A percentile compares a stretch with the other conserved stretches of the same genome.
Evolutionary conservation across 805 yeast genomes (phyloP).

Genomic region (Maudiozyma barnettii): DNA sequence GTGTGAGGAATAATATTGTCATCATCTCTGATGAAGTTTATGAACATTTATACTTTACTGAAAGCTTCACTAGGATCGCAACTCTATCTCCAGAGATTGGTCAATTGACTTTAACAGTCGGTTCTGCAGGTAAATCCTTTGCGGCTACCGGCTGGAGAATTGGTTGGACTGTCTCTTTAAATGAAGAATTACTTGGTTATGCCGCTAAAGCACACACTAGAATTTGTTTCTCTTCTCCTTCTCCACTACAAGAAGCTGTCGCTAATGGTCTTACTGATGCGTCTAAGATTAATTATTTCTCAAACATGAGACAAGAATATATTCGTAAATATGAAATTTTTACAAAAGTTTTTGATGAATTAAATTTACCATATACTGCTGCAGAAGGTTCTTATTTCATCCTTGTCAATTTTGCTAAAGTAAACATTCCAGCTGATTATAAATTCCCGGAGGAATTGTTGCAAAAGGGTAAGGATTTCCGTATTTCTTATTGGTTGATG

Average conservation of each 20-base stretch:
- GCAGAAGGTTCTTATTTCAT: constrained; percentile 94
- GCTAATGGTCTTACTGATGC: constrained; percentile 68
- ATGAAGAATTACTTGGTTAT: constrained; percentile 68
- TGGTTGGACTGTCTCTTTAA: constrained; percentile 84
- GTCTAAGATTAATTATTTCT: constrained; percentile 54
- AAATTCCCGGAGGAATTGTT: constrained; percentile 61
- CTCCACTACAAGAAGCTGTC: constrained; percentile 88
- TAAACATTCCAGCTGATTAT: constrained; percentile 67
- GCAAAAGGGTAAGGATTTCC: constrained; percentile 73
- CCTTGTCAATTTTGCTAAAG: constrained; percentile 76
- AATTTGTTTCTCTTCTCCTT: constrained; percentile 83
- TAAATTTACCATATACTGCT: constrained; percentile 78
- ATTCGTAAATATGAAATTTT: constrained; percentile 63
- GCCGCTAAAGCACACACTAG: constrained; percentile 88
- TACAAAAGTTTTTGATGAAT: constrained; percentile 70
- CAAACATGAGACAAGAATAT: constrained; percentile 58
- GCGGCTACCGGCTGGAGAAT: constrained; percentile 99
- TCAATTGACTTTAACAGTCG: constrained; percentile 76
- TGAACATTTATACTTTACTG: constrained; percentile 71
- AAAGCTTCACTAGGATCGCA: constrained; percentile 72
- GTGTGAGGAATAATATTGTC: constrained; percentile 74
- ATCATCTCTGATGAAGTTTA: constrained; percentile 92
- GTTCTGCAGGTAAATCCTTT: constrained; percentile 95
- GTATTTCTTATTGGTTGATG: constrained; percentile 85
- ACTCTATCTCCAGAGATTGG: constrained; percentile 71